These are phyloP conservation scores for Escallonia rubra DNA, from an alignment of 129 eudicot species.

Conservation along the genomic window DNA sequence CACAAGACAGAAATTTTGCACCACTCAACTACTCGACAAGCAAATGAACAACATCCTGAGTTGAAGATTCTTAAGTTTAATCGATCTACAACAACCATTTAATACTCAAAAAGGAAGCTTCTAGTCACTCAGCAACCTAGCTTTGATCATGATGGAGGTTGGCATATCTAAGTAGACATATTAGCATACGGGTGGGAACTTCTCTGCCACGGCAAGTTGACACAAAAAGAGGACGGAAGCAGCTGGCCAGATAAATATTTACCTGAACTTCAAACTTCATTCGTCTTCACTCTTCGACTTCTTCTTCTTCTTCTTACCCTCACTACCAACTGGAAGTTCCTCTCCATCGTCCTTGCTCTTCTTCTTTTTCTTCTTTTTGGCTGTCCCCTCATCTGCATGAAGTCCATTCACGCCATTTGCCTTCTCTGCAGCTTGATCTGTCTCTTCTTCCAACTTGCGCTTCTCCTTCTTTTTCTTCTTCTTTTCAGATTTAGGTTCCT, in stretches of 20 bases:
- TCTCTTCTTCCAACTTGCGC: constrained; percentile 26
- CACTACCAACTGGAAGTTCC: constrained; percentile 40
- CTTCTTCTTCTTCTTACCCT: constrained; percentile 67
- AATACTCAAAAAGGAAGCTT: neutral
- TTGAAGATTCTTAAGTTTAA: too few relatives aligned
- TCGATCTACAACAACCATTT: neutral
- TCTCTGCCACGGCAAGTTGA: neutral
- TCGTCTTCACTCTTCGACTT: constrained; percentile 27
- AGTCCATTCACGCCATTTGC: neutral
- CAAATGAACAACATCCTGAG: too few relatives aligned
- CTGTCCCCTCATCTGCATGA: neutral
- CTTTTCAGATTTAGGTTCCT: constrained; percentile 31
- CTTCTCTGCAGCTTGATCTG: neutral
- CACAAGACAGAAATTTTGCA: too few relatives aligned
- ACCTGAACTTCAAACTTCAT: neutral
- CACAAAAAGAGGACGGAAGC: neutral
- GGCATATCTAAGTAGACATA: neutral
- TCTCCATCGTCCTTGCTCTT: constrained; percentile 50
- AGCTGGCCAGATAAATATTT: neutral
- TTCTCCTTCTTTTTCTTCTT: constrained; percentile 67
- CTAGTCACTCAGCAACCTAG: neutral
- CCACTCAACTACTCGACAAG: too few relatives aligned
- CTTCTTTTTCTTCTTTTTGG: constrained; percentile 35
- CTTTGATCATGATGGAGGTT: neutral
- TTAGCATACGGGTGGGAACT: neutral